Evolutionary conservation across 805 yeast genomes (phyloP), one percentile per base, ranked within the genome.

Genomic region (Starmerella apicola): DNA sequence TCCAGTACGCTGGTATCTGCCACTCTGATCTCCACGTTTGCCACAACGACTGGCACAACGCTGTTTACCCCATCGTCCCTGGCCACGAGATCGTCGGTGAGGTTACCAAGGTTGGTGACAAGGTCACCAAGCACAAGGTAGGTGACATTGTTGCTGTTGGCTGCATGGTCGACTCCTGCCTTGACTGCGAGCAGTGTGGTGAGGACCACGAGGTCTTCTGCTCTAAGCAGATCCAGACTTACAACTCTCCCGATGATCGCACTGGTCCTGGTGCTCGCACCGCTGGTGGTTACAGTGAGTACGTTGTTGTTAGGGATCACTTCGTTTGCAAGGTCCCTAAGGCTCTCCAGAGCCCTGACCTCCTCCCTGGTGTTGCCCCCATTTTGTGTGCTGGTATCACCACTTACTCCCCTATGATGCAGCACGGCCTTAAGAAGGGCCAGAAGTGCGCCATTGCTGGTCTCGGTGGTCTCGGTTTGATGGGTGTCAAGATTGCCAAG

Each of bases 101-200:
- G 16, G 59, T 56, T 32, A 44, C 41, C 23, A 77, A 33, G 28
- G 63, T 78, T 32, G 94, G 88, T 38, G 51, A 65, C 9, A 62
- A 69, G 74, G 80, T 48, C 6, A 51, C 59, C 16, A 64, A 64
- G 47, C 40, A 66, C 61, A 64, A 67, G 57, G 57, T 77, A 17
- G 94, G 94, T 39, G 78, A 83, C 51, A 66, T 83, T 47, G 91
- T 79, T 22, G 94, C 93, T 42, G 69, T 80, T 38, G 94, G 94
- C 50, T 91, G 93, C 24, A 77, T 72, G 54, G 63, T 69, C 22
- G 63, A 62, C 42, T 64, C 80, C 28, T 81, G 91, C 63, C 58
- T 66, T 39, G 61, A 70, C 13, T 82, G 93, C 60, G 55, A 65
- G 32, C 66, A 76, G 52, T 82, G 85, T 66, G 55, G 64, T 19